These are phyloP conservation scores for Aegilops speltoides DNA, from an alignment of 176 grass and related monocot species.

Conservation along the genomic window DNA sequence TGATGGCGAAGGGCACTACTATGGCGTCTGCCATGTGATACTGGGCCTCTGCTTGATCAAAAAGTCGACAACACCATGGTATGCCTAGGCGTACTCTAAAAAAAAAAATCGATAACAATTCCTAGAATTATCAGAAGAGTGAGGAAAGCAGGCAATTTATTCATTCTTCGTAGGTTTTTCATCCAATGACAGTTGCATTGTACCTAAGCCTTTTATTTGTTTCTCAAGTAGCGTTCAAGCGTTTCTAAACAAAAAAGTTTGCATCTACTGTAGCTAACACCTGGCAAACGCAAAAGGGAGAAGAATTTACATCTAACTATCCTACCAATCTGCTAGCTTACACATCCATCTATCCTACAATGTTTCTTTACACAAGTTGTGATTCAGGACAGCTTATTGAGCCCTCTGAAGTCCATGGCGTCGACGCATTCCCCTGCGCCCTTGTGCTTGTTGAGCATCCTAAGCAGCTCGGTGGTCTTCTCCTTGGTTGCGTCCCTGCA, in stretches of 20 bases:
- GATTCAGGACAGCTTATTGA: slow-evolving; percentile 60
- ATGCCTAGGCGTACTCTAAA: no score
- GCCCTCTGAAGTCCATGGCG: slow-evolving; percentile 59
- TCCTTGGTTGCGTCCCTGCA: slow-evolving; percentile 67
- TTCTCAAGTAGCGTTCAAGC: not conserved
- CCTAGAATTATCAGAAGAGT: not conserved
- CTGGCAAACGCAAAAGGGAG: not conserved
- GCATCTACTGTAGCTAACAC: not conserved
- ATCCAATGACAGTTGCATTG: not conserved
- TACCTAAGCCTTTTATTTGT: not conserved
- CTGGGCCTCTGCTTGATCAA: not conserved
- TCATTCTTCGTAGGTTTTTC: not conserved
- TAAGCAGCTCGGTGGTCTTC: slow-evolving; percentile 73
- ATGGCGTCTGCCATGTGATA: not conserved
- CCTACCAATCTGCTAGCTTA: not conserved
- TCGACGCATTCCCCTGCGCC: slow-evolving; percentile 55
- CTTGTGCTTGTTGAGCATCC: slow-evolving; percentile 66
- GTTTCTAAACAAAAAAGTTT: not conserved
- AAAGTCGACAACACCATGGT: not conserved
- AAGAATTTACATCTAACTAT: slow-evolving; percentile 6
- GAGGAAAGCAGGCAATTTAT: not conserved
- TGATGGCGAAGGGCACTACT: no score
- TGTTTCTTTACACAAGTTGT: not conserved
- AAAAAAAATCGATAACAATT: not conserved
- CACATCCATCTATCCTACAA: slow-evolving; percentile 27